Percentiles rank a stretch among this genome's conserved stretches.
Conservation (phyloP, 768 basidiomycete genomes). For the Tulasnella sp. region DNA sequence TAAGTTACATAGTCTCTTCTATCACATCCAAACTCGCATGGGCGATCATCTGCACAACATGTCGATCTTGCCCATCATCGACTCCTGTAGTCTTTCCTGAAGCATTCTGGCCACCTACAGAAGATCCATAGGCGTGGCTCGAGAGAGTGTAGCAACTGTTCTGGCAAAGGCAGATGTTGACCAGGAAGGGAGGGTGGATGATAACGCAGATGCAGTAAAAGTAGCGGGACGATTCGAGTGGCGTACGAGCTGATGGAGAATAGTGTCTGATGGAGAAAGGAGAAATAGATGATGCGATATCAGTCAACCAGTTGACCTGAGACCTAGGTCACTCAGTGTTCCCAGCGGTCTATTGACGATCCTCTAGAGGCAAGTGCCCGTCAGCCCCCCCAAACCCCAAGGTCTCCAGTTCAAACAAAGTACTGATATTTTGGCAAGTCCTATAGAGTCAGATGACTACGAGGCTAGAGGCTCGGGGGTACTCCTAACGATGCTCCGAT, state of each 20-base stretch:
- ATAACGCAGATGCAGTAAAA: conserved; percentile 51
- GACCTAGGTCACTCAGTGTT: too few species aligned
- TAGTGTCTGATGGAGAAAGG: conserved; percentile 77
- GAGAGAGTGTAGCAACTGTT: conserved; percentile 75
- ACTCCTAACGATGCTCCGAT: too few species aligned
- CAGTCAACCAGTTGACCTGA: too few species aligned
- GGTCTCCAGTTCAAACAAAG: too few species aligned
- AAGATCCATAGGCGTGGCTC: conserved; percentile 49
- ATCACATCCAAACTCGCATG: conserved; percentile 92
- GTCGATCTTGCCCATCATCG: conserved; percentile 75
- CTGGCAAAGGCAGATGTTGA: conserved; percentile 86
- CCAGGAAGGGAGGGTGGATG: conserved; percentile 80
- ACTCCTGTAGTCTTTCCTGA: conserved; percentile 35
- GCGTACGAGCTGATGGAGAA: conserved; percentile 72
- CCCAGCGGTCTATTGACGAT: too few species aligned
- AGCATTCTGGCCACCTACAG: conserved; percentile 9
- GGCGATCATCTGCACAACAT: conserved; percentile 98
- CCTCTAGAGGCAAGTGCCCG: too few species aligned
- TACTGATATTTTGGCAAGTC: too few species aligned
- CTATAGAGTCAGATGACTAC: too few species aligned
- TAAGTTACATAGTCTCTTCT: conserved; percentile 83
- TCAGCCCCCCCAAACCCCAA: too few species aligned
- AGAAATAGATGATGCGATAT: conserved; percentile 87
- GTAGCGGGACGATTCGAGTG: conserved; percentile 63
- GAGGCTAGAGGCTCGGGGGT: too few species aligned